These are phyloP conservation scores for Colletotrichum tamarilloi DNA, from an alignment of 2,329 filamentous ascomycete species.

Conservation along the genomic window DNA sequence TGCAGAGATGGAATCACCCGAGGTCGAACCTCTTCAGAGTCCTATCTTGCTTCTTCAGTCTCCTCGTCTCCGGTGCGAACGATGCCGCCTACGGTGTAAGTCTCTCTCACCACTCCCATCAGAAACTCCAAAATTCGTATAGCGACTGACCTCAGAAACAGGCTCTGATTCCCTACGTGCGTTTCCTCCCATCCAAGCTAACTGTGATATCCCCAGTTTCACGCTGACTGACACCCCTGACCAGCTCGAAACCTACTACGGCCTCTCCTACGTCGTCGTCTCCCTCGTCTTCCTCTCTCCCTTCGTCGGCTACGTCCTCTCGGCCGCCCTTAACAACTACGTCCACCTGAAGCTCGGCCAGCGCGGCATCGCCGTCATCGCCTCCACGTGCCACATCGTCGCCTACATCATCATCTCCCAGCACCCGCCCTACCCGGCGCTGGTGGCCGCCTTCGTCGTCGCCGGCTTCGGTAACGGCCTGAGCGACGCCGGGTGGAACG, in stretches of 20 bases:
- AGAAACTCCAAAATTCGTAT: background rate
- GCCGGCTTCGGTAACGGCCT: slow-evolving; percentile 79
- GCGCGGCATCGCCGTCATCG: slow-evolving; percentile 71
- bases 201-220: slow-evolving; percentile 29
- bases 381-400: slow-evolving; percentile 69
- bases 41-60: slow-evolving; percentile 66
- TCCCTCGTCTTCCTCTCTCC: slow-evolving; percentile 75
- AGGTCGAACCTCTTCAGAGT: slow-evolving; percentile 60
- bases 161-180: slow-evolving; percentile 64
- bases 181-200: slow-evolving; percentile 36
- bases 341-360: slow-evolving; percentile 52
- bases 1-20: slow-evolving; percentile 62
- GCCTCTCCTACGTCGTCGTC: slow-evolving; percentile 69
- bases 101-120: slow-evolving; percentile 18
- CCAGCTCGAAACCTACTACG: slow-evolving; percentile 62
- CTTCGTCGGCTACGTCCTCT: slow-evolving; percentile 71
- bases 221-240: slow-evolving; percentile 39
- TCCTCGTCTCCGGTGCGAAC: slow-evolving; percentile 68
- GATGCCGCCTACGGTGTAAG: slow-evolving; percentile 69
- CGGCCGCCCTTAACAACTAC: slow-evolving; percentile 70
- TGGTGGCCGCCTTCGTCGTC: slow-evolving; percentile 73
- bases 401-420: slow-evolving; percentile 71
- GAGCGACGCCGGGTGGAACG: slow-evolving; percentile 66
- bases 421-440: slow-evolving; percentile 75
- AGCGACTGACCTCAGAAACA: slow-evolving; percentile 38